Evolutionary conservation across 441 rosid genomes (phyloP).

Genomic region (Iberis amara): DNA sequence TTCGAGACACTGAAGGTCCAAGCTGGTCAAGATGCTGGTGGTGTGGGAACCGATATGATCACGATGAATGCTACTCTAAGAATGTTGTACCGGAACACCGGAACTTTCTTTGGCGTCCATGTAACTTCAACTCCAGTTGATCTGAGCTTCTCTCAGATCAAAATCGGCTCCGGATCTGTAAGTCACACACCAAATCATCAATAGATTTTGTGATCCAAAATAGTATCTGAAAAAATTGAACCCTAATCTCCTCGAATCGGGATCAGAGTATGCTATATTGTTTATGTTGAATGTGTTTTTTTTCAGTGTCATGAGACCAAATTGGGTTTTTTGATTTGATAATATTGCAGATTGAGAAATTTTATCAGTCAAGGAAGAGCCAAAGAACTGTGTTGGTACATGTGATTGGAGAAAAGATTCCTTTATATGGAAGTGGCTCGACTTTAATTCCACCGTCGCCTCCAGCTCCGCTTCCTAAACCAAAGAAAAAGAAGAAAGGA

Average conservation of each 20-base stretch:
- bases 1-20: slow-evolving; percentile 70
- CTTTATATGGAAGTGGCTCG: slow-evolving; percentile 75
- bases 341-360: slow-evolving; percentile 53
- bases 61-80: slow-evolving; percentile 61
- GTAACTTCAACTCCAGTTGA: slow-evolving; percentile 68
- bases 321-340: neutral
- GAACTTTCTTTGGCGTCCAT: slow-evolving; percentile 86
- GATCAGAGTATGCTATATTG: too few species aligned
- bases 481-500: slow-evolving; percentile 23
- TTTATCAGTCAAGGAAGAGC: slow-evolving; percentile 70
- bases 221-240: neutral
- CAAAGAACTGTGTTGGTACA: slow-evolving; percentile 44
- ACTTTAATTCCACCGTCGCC: slow-evolving; percentile 42
- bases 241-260: too few species aligned
- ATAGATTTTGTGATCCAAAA: neutral
- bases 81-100: slow-evolving; percentile 66
- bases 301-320: neutral
- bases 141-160: slow-evolving; percentile 53
- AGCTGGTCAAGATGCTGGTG: slow-evolving; percentile 76
- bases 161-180: slow-evolving; percentile 68
- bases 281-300: too few species aligned
- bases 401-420: slow-evolving; percentile 57
- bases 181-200: slow-evolving; percentile 9
- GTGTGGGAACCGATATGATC: slow-evolving; percentile 82
- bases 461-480: slow-evolving; percentile 34